These are phyloP conservation scores for Ustilago sp. DNA, from an alignment of 1,284 basidiomycete genomes.

Conservation along the genomic window DNA sequence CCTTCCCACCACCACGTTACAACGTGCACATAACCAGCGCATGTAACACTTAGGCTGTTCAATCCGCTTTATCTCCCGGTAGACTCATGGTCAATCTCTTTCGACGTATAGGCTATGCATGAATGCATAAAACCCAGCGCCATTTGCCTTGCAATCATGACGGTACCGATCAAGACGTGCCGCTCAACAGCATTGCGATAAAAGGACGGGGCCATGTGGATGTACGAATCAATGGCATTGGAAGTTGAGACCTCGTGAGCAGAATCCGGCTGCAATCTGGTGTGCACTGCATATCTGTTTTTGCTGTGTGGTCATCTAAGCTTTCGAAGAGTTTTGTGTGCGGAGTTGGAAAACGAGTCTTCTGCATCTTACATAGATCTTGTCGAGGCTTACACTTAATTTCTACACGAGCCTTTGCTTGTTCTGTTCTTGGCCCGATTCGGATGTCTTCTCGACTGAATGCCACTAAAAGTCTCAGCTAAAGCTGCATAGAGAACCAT, in stretches of 20 bases:
- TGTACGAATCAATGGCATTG: neutral
- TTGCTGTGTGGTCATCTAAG: constrained; percentile 14
- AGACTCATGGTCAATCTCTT: neutral
- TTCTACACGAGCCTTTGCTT: neutral
- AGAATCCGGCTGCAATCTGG: constrained; percentile 3
- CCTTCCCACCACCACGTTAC: no score
- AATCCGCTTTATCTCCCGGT: neutral
- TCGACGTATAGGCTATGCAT: constrained; percentile 1
- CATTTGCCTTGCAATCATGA: neutral
- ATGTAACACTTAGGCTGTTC: neutral
- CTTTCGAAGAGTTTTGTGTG: constrained; percentile 9
- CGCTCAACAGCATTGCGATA: neutral
- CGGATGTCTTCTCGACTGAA: neutral
- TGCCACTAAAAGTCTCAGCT: constrained; percentile 15
- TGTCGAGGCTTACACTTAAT: neutral
- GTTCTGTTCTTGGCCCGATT: constrained; percentile 1
- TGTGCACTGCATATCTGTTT: neutral
- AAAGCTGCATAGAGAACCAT: neutral
- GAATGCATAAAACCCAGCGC: neutral
- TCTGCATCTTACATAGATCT: neutral
- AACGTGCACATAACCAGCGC: no score
- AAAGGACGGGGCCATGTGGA: neutral
- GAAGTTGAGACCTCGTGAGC: neutral
- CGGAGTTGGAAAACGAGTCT: constrained; percentile 5
- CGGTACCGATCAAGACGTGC: neutral